Evolutionary conservation across 75 land plant genomes (phyloP).

Genomic region (Isoetes taiwanensis): DNA sequence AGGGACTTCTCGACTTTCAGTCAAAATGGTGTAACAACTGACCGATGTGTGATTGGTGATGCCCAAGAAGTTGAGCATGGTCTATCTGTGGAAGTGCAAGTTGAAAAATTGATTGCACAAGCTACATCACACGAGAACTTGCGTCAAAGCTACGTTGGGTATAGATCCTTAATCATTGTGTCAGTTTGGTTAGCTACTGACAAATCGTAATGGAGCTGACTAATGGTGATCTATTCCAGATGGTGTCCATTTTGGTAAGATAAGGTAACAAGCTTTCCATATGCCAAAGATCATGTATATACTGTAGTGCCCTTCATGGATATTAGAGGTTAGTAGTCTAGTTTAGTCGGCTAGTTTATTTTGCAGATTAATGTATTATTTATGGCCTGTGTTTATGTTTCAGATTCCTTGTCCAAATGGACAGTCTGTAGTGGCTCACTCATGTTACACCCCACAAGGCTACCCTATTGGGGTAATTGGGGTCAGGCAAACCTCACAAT

Average conservation of each 20-base stretch:
- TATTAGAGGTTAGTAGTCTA: too few relatives aligned
- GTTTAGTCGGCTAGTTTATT: too few relatives aligned
- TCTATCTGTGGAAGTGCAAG: slow-evolving; percentile 67
- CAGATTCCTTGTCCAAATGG: too few relatives aligned
- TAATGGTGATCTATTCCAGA: not conserved
- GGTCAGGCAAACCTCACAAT: too few relatives aligned
- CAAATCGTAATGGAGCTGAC: not conserved
- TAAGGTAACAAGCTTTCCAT: not conserved
- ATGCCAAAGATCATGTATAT: too few relatives aligned
- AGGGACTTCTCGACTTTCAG: slow-evolving; percentile 76
- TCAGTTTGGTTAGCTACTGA: slow-evolving; percentile 3
- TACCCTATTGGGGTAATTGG: too few relatives aligned
- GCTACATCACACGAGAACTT: slow-evolving; percentile 92
- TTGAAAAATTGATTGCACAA: slow-evolving; percentile 74
- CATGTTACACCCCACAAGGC: too few relatives aligned
- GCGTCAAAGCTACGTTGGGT: slow-evolving; percentile 99
- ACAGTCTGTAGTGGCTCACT: too few relatives aligned
- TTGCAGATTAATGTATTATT: too few relatives aligned
- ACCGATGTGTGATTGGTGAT: slow-evolving; percentile 41
- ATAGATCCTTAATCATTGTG: slow-evolving; percentile 3
- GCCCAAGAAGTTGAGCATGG: slow-evolving; percentile 67
- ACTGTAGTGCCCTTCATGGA: too few relatives aligned
- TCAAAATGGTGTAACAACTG: too few relatives aligned
- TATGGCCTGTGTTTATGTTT: too few relatives aligned
- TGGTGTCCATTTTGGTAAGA: slow-evolving; percentile 27